Evolutionary conservation across 1,284 basidiomycete genomes (phyloP), one percentile per base, ranked within the genome.

Genomic region (Volvariella volvacea): DNA sequence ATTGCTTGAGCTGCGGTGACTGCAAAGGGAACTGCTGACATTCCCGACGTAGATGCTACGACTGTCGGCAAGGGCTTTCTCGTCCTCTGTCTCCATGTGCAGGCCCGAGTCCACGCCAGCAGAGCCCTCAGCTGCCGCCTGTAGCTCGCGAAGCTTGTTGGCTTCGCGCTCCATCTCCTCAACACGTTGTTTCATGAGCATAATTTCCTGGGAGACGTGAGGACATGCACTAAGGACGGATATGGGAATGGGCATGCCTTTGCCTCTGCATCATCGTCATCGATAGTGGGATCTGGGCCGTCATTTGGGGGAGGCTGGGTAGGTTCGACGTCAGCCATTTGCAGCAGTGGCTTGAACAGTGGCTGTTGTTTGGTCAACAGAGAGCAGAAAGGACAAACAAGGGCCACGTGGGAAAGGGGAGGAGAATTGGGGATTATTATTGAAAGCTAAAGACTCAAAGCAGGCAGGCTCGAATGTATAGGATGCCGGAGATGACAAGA

Each of bases 1-100:
- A n/a, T n/a, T n/a, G n/a, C n/a, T n/a, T n/a, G n/a, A 41, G 41
- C 37, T 42, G 39, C 6, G 41, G n/a, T n/a, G n/a, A n/a, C n/a
- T 6, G 25, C 25, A 28, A 28, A 46, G 40, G 19, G 22, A 17
- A 42, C 22, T 43, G 76, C 91, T 61, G 62, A 97, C 95, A 66
- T 99, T 99, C 39, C 96, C 96, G 52, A 99, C 88, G 63, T 94
- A 98, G 43, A 99, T 69, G 71, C 93, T 97, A 61, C 94, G 76
- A 49, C 71, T 66, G 65, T 99, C 96, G 14, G 94, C 83, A 34
- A 78, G 71, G 33, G 83, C 74, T 64, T 75, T 82, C 25, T 87
- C 83, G 53, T 88, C 86, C 59, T 91, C 88, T 2, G 78, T 80
- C 51, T 85, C 84, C 76, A 80, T 83, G 46, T 74, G 66, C 48